phyloP scores from a whole-genome alignment of 2,329 filamentous ascomycete species.

The Cercospora canescens region DNA sequence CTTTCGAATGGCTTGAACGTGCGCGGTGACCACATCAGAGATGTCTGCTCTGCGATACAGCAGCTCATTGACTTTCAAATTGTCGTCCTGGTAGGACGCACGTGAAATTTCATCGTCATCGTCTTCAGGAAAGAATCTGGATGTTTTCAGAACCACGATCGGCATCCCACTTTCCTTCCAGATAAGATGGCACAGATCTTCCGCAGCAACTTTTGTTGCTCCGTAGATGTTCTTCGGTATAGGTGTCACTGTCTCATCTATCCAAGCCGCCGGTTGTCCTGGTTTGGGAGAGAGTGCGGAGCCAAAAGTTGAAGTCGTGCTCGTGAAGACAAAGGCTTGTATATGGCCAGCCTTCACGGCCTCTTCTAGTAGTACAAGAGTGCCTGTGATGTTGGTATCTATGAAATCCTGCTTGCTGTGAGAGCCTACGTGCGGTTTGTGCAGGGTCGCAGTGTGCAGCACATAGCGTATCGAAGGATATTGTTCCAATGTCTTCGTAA shows the following conservation, averaged over 20 bases:
- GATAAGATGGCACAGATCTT: conserved; percentile 49
- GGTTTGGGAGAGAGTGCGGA: conserved; percentile 20
- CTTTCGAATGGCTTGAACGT: conserved; percentile 19
- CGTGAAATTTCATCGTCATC: conserved; percentile 20
- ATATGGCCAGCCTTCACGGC: conserved; percentile 11
- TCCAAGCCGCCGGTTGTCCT: conserved; percentile 26
- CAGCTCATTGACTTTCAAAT: conserved; percentile 25
- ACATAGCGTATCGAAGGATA: conserved; percentile 17
- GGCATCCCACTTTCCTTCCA: conserved; percentile 44
- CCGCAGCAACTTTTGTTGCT: conserved; percentile 51
- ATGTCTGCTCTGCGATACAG: conserved; percentile 23
- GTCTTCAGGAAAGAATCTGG: conserved; percentile 44
- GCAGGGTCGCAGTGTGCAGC: conserved; percentile 23
- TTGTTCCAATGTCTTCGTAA: conserved; percentile 5
- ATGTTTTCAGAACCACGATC: conserved; percentile 47
- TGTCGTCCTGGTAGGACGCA: conserved; percentile 17
- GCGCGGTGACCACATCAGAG: conserved; percentile 18
- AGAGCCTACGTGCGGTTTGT: conserved; percentile 24
- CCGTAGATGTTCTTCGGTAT: conserved; percentile 36
- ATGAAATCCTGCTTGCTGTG: conserved; percentile 23
- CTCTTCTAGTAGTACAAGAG: conserved; percentile 23
- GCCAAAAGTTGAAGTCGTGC: conserved; percentile 25
- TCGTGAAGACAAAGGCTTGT: conserved; percentile 23
- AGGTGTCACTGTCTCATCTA: conserved; percentile 21
- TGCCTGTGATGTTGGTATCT: conserved; percentile 25